Conservation (phyloP, 176 grass and related monocot species). For the Alloteropsis semialata region DNA sequence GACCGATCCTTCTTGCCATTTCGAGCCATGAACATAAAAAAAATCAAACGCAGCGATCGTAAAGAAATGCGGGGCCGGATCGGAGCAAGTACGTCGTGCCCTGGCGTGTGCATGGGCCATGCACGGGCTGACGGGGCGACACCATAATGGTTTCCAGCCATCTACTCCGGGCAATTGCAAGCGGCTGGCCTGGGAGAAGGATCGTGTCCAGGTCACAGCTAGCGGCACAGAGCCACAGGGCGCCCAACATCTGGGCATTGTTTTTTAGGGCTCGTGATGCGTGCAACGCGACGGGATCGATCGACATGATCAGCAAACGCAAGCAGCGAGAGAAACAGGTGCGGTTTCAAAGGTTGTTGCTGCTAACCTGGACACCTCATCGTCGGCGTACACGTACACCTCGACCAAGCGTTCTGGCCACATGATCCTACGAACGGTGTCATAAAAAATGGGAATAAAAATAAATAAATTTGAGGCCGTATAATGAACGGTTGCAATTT, state of each 20-base stretch:
- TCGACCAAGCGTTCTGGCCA: not conserved
- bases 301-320: not conserved
- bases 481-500: not conserved
- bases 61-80: not conserved
- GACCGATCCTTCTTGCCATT: not conserved
- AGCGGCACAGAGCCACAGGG: conserved; percentile 26
- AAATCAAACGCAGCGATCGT: not conserved
- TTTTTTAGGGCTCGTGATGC: conserved; percentile 28
- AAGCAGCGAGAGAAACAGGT: not conserved
- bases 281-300: not conserved
- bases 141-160: conserved; percentile 12
- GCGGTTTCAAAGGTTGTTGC: conserved; percentile 33
- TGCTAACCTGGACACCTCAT: conserved; percentile 40
- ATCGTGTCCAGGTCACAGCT: conserved; percentile 37
- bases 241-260: conserved; percentile 11
- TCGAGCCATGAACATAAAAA: conserved; percentile 36
- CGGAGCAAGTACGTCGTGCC: conserved; percentile 16
- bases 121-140: conserved; percentile 6
- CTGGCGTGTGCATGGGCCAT: conserved; percentile 35
- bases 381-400: not conserved
- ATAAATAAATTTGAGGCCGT: not conserved
- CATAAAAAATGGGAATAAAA: not conserved
- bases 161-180: conserved; percentile 16
- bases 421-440: not conserved
- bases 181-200: not conserved